These are phyloP conservation scores for Aspergillus eucalypticola DNA, from an alignment of 2,329 filamentous ascomycete genomes.

Conservation along the genomic window DNA sequence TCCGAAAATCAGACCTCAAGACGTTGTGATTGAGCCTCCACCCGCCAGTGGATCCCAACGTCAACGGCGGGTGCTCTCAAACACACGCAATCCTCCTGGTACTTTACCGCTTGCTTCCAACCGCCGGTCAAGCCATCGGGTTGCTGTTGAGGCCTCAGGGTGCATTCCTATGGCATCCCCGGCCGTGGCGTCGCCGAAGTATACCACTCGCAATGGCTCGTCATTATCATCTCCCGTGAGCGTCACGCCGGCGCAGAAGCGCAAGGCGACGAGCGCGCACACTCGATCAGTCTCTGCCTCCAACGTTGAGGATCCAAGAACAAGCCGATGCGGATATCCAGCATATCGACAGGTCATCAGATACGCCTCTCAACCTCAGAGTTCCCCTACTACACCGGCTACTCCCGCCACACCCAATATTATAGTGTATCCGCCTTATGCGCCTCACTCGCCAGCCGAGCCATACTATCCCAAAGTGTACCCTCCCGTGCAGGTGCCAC, in stretches of 20 bases:
- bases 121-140: conserved; percentile 47
- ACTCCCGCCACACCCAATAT: conserved; percentile 41
- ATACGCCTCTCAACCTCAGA: conserved; percentile 50
- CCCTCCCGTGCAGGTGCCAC: conserved; percentile 29
- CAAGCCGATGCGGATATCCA: conserved; percentile 77
- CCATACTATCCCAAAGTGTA: conserved; percentile 47
- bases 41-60: conserved; percentile 56
- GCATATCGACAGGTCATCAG: conserved; percentile 75
- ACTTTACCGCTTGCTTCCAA: conserved; percentile 54
- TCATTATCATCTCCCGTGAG: conserved; percentile 66
- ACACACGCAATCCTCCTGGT: conserved; percentile 52
- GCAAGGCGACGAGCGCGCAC: conserved; percentile 43
- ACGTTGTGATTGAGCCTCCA: conserved; percentile 69
- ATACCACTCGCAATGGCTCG: conserved; percentile 35
- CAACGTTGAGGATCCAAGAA: conserved; percentile 65
- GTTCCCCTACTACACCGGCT: conserved; percentile 41
- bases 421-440: conserved; percentile 40
- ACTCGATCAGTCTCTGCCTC: conserved; percentile 66
- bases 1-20: conserved; percentile 82
- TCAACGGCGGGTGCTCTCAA: conserved; percentile 55
- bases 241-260: conserved; percentile 49
- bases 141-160: conserved; percentile 49
- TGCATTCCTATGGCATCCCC: conserved; percentile 49
- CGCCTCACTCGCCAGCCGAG: conserved; percentile 34
- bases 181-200: conserved; percentile 42